Base-by-base conservation (phyloP, 768 basidiomycete species). In the Hypsizygus marmoreus region DNA sequence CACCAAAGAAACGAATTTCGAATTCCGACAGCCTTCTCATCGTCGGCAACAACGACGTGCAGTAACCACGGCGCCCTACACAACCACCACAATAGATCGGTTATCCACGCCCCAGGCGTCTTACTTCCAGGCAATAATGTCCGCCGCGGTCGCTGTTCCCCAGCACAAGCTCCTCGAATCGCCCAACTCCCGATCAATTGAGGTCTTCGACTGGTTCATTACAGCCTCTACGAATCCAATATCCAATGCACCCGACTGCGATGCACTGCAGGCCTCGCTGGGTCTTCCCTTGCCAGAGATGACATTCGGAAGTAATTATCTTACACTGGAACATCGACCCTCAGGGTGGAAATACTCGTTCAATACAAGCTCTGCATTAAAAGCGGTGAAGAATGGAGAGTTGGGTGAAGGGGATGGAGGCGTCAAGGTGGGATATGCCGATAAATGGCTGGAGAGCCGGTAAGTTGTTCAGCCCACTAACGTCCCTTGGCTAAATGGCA, bases 361-460 rank as follows among this genome's bases (percentile, higher is more conserved):
- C 63, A 75, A 79, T 16, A 75, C 88, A 0, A 68, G 78, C 29
- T 75, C 79, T 9, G 91, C 93, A 1, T 68, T 99, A 35, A 68
- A 68, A 32, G 71, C 59, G 1, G 95, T 98, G 6, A 88, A 80
- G 64, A 84, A 77, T 50, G 93, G 83, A 13, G 82, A 87, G 60
- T 79, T 89, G 28, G 81, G 66, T 14, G 79, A 77, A 0, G 92
- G 91, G 2, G 93, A 95, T 48, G 94, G 95, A 1, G 92, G 88
- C 0, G 93, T 98, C 53, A 91, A 91, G 56, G 97, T 99, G 13
- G 88, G 86, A 17, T 90, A 98, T 68, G 93, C 97, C 1, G 93
- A 97, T 44, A 86, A 87, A 40, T 99, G 95, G 97, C 68, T 93
- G 53, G 81, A 81, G 68, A 94, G 88, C 68, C 81, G 93, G 92